These are phyloP conservation scores for Arxiozyma slooffiae DNA, from an alignment of 1,139 yeast genomes.

Conservation along the genomic window DNA sequence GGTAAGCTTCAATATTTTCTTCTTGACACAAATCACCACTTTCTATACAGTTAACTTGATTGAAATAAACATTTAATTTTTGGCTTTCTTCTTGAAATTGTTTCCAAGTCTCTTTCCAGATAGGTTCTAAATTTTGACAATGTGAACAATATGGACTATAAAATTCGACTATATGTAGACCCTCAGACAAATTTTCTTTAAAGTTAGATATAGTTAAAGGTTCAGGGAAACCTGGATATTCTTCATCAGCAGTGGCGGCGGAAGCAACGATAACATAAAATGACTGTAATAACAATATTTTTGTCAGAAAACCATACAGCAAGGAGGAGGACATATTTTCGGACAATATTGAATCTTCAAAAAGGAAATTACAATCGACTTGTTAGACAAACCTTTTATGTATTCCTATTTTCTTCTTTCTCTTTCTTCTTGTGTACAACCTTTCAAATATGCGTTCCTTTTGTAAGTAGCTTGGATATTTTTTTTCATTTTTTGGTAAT, in stretches of 20 bases:
- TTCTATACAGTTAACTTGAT: slow-evolving; percentile 63
- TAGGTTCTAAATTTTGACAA: slow-evolving; percentile 56
- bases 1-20: slow-evolving; percentile 49
- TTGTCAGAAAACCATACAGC: neutral
- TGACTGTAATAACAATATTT: neutral
- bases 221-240: slow-evolving; percentile 23
- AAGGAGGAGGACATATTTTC: neutral
- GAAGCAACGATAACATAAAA: neutral
- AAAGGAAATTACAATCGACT: neutral
- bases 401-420: too few species aligned
- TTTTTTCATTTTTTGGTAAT: too few species aligned
- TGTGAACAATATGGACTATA: slow-evolving; percentile 65
- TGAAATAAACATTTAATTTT: slow-evolving; percentile 41
- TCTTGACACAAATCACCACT: slow-evolving; percentile 62
- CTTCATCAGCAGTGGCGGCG: neutral
- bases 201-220: slow-evolving; percentile 33
- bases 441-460: too few species aligned
- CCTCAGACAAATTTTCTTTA: slow-evolving; percentile 37
- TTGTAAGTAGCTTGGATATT: too few species aligned
- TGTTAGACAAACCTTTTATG: neutral
- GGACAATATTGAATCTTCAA: neutral
- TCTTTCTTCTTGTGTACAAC: neutral
- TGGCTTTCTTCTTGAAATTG: slow-evolving; percentile 36
- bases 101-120: slow-evolving; percentile 50
- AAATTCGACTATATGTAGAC: slow-evolving; percentile 53